A percentile compares a stretch with the other conserved stretches of the same genome.
These are phyloP conservation scores for Skeletonema grethae DNA, from an alignment of 108 stramenopile genomes.

Conservation along the genomic window DNA sequence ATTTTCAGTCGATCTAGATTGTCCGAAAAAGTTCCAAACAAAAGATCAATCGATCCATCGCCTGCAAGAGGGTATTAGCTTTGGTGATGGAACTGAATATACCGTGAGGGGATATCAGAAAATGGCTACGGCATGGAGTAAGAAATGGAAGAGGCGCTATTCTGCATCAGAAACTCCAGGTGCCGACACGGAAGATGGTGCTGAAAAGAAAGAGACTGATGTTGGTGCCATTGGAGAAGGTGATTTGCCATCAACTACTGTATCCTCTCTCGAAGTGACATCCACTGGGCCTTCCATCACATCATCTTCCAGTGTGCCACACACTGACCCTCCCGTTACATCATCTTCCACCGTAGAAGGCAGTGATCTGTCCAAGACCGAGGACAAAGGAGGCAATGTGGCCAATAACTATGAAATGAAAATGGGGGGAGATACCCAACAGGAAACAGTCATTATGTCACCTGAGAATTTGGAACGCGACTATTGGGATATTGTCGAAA, in stretches of 20 bases:
- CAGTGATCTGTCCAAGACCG: too few species aligned
- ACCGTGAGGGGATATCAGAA: constrained; percentile 73
- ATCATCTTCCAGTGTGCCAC: not conserved
- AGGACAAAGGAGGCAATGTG: not conserved
- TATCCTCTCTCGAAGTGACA: not conserved
- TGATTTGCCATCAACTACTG: not conserved
- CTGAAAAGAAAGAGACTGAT: constrained; percentile 1
- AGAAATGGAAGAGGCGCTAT: constrained; percentile 64
- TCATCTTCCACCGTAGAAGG: too few species aligned
- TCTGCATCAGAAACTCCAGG: constrained; percentile 54
- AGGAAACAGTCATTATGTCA: constrained; percentile 33
- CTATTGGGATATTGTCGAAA: constrained; percentile 97
- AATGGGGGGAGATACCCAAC: constrained; percentile 18
- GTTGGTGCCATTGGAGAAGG: not conserved
- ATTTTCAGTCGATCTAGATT: constrained; percentile 65
- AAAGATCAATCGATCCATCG: constrained; percentile 84
- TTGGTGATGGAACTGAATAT: constrained; percentile 92
- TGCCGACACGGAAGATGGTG: constrained; percentile 26
- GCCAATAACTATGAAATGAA: not conserved
- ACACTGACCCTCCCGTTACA: not conserved
- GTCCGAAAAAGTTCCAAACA: constrained; percentile 72
- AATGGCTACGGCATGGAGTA: constrained; percentile 64
- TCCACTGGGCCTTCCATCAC: not conserved
- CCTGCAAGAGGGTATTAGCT: constrained; percentile 88
- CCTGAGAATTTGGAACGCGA: constrained; percentile 84